phyloP scores from a whole-genome alignment of 257 asterid genomes.

The Scutellaria barbata region DNA sequence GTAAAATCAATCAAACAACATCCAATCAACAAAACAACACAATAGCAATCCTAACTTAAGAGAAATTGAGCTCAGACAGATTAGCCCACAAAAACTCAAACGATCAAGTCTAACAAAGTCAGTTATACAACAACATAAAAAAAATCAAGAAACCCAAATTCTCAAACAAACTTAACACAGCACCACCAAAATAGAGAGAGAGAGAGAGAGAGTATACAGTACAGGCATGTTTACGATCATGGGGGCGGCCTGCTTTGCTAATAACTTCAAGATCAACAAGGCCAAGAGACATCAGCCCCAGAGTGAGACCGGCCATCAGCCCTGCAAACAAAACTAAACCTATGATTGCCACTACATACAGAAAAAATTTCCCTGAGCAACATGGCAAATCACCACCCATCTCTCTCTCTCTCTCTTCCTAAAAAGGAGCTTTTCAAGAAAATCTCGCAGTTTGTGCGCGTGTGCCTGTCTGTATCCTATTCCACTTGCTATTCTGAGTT shows the following conservation, averaged over 20 bases:
- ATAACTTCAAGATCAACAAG: slow-evolving; percentile 99
- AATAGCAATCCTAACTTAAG: slow-evolving; percentile 17
- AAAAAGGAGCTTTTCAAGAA: slow-evolving; percentile 19
- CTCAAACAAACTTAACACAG: slow-evolving; percentile 19
- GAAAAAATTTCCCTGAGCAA: slow-evolving; percentile 60
- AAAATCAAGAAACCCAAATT: slow-evolving; percentile 32
- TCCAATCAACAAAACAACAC: slow-evolving; percentile 25
- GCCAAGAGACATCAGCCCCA: slow-evolving; percentile 98
- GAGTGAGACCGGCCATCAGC: slow-evolving; percentile 96
- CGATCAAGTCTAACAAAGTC: slow-evolving; percentile 5
- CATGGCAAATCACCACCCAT: slow-evolving; percentile 78
- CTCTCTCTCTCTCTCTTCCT: slow-evolving; percentile 28
- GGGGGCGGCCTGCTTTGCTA: slow-evolving; percentile 90
- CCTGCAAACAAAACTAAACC: slow-evolving; percentile 93
- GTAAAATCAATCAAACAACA: slow-evolving; percentile 25
- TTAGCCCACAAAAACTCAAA: slow-evolving; percentile 7
- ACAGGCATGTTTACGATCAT: slow-evolving; percentile 93
- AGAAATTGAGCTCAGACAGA: not conserved
- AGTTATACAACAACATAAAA: not conserved
- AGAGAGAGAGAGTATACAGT: slow-evolving; percentile 38
- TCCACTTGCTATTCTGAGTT: slow-evolving; percentile 1
- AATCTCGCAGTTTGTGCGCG: slow-evolving; percentile 40
- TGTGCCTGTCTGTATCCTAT: slow-evolving; percentile 27
- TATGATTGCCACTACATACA: slow-evolving; percentile 49
- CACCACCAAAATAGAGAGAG: slow-evolving; percentile 22